A percentile compares a stretch with the other conserved stretches of the same genome.
Evolutionary conservation across 257 asterid species (phyloP).

Genomic region (Oldenlandia corymbosa): DNA sequence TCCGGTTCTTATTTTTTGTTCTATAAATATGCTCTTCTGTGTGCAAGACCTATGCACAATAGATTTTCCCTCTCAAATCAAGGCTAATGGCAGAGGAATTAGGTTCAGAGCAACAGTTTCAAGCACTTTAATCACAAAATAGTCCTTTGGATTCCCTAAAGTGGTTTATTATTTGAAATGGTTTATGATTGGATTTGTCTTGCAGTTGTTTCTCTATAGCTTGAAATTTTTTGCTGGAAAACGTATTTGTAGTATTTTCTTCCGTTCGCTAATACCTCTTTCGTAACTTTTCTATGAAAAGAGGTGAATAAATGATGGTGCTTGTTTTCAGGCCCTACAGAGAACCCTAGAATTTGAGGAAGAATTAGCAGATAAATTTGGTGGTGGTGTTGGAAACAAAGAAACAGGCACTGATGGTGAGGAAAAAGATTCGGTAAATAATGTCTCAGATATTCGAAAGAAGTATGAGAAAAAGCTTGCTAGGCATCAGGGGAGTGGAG

Average conservation of each 20-base stretch:
- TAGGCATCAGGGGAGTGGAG: conserved; percentile 67
- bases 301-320: conserved; percentile 8
- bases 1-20: background rate
- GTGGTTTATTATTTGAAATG: background rate
- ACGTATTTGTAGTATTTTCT: background rate
- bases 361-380: conserved; percentile 95
- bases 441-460: conserved; percentile 80
- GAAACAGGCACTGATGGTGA: conserved; percentile 58
- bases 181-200: background rate
- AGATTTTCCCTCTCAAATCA: background rate
- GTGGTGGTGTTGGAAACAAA: conserved; percentile 66
- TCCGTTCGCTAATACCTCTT: background rate
- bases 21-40: background rate
- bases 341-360: conserved; percentile 98
- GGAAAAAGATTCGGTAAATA: conserved; percentile 54
- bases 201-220: background rate
- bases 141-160: background rate
- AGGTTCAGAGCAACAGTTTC: background rate
- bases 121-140: background rate
- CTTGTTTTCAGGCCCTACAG: conserved; percentile 64
- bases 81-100: background rate
- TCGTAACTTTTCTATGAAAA: conserved; percentile 8
- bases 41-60: background rate
- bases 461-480: conserved; percentile 94
- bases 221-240: background rate